Percentiles rank a stretch among this genome's conserved stretches.
Conservation (phyloP, 352 stramenopile species). For the Globisporangium barbulae region DNA sequence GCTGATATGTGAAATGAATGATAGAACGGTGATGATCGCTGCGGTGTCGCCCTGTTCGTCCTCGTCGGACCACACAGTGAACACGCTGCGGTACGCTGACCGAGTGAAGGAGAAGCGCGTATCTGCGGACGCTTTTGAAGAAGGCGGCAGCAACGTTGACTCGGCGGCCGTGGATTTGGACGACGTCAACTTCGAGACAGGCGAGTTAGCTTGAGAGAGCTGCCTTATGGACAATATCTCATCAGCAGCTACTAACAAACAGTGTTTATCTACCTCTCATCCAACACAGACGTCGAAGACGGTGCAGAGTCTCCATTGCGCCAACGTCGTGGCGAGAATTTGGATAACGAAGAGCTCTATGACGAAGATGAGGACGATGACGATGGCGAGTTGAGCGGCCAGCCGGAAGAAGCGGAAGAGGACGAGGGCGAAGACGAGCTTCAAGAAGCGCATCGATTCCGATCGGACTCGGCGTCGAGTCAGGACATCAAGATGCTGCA, state of each 20-base stretch:
- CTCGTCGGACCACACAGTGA: slow-evolving; percentile 95
- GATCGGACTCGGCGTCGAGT: slow-evolving; percentile 37
- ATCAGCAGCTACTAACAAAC: neutral
- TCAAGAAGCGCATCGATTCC: slow-evolving; percentile 22
- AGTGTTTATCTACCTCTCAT: neutral
- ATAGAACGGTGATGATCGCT: slow-evolving; percentile 95
- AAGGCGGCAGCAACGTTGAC: slow-evolving; percentile 23
- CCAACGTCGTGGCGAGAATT: slow-evolving; percentile 18
- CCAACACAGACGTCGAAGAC: slow-evolving; percentile 35
- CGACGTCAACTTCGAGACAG: slow-evolving; percentile 61
- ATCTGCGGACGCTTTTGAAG: slow-evolving; percentile 63
- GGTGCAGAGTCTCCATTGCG: slow-evolving; percentile 16
- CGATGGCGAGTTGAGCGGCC: slow-evolving; percentile 10
- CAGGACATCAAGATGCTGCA: slow-evolving; percentile 66
- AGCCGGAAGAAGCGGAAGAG: slow-evolving; percentile 16
- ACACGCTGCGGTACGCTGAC: slow-evolving; percentile 97
- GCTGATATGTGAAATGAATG: neutral
- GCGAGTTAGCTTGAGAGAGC: slow-evolving; percentile 14
- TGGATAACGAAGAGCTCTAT: slow-evolving; percentile 26
- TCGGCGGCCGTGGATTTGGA: slow-evolving; percentile 41
- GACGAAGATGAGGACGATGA: slow-evolving; percentile 17
- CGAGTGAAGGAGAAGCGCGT: slow-evolving; percentile 95
- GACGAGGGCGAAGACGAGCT: slow-evolving; percentile 19
- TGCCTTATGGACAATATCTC: neutral
- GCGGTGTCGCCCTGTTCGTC: slow-evolving; percentile 92